Evolutionary conservation across 148 eudicot genomes (phyloP), one percentile per base, ranked within the genome.

Genomic region (Amaranthus palmeri): DNA sequence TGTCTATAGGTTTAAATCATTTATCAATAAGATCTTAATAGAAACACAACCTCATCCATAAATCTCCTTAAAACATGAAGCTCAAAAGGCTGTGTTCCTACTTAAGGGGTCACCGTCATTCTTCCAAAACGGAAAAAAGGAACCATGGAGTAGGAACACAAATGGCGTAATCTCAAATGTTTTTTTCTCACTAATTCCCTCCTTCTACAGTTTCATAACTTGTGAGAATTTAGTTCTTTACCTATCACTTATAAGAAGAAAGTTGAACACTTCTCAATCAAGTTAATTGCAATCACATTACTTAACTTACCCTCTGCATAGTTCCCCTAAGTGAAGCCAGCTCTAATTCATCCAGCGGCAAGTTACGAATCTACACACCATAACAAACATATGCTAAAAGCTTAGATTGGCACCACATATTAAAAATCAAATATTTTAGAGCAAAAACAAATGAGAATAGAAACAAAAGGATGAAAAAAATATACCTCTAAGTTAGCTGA

Each of bases 301-400:
- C 46, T 9, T 57, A 74, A 70, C 84, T 87, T 85, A 93, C 98
- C 81, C 91, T 89, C 69, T 90, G 96, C 76, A 93, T 74, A 10
- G 91, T 85, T 78, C 98, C 98, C 58, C 98, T 85, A 58, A 93
- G 98, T 74, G 98, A 93, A 78, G 96, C 96, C 67, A 93, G 89
- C 91, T 93, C 98, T 85, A 93, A 80, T 74, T 93, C 98, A 88
- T 93, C 98, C 79, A 93, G 90, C 68, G 97, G 98, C 78, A 93
- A 84, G 79, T 91, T 78, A 56, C 98, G 97, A 58, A 93, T 87
- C 98, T 93, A 77, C 66, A 80, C 74, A 56, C 4, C 41, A 46
- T 66, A 55, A 66, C 18, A 10, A 44, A 44, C 42, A 7, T 45
- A 49, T 0, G 7, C n/a, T 42, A 64, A 80, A 12, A 65, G 57